phyloP scores from a whole-genome alignment of 805 yeast genomes.

The Yamadazyma sp. region DNA sequence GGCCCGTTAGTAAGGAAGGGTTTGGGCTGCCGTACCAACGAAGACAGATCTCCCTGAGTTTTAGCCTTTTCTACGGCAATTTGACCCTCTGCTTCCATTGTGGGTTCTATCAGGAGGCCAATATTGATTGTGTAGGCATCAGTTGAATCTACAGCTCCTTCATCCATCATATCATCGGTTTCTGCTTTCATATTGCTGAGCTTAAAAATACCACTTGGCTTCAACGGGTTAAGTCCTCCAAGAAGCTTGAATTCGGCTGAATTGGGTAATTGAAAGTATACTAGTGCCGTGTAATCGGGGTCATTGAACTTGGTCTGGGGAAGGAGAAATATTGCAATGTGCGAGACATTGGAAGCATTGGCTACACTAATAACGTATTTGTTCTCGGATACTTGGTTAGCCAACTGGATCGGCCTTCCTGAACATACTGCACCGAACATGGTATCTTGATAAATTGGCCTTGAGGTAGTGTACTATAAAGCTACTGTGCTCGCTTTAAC shows the following conservation, averaged over 20 bases:
- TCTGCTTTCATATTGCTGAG: constrained; percentile 52
- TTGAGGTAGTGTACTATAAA: too few relatives aligned
- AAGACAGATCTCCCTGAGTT: constrained; percentile 12
- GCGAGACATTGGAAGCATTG: constrained; percentile 67
- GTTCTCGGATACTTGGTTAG: constrained; percentile 65
- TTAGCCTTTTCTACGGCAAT: constrained; percentile 44
- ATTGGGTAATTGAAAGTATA: constrained; percentile 80
- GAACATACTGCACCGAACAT: constrained; percentile 81
- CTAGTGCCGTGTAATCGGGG: constrained; percentile 72
- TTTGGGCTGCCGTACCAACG: constrained; percentile 19
- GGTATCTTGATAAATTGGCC: too few relatives aligned
- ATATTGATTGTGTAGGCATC: constrained; percentile 42
- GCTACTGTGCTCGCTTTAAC: too few relatives aligned
- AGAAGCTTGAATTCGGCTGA: constrained; percentile 60
- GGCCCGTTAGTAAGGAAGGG: constrained; percentile 18
- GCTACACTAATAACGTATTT: constrained; percentile 65
- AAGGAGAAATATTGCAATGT: constrained; percentile 77
- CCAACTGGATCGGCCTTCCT: constrained; percentile 59
- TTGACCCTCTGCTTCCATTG: constrained; percentile 59
- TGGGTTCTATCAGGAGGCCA: constrained; percentile 91
- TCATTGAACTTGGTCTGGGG: constrained; percentile 75
- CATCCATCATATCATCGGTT: constrained; percentile 26
- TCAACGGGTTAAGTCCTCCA: constrained; percentile 60
- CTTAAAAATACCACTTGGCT: constrained; percentile 91
- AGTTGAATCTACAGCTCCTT: constrained; percentile 27